Evolutionary conservation across 257 asterid genomes (phyloP).

Genomic region (Solanum sejunctum): DNA sequence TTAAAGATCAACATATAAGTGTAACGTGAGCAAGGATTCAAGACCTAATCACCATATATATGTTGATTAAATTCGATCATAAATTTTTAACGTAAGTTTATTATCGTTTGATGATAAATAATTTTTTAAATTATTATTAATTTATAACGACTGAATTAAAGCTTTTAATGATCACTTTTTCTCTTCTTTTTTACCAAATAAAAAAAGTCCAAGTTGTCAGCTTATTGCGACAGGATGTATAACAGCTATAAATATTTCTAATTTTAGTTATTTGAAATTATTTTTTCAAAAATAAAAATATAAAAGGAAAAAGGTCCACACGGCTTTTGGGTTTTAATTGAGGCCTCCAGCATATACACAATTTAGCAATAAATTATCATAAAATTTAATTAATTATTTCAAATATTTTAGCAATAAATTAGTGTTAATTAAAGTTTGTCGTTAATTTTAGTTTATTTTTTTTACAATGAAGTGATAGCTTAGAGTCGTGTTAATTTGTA

Average conservation of each 20-base stretch:
- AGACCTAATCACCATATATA: neutral
- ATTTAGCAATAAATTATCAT: neutral
- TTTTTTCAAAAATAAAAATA: neutral
- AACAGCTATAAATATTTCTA: neutral
- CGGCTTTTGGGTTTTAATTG: constrained; percentile 7
- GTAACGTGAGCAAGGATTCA: too few relatives aligned
- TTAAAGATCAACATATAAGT: too few relatives aligned
- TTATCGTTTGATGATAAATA: too few relatives aligned
- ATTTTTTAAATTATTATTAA: neutral
- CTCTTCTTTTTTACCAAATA: neutral
- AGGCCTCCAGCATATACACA: neutral
- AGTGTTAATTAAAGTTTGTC: too few relatives aligned
- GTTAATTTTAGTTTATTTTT: too few relatives aligned
- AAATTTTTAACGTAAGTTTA: too few relatives aligned
- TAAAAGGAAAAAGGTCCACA: constrained; percentile 1
- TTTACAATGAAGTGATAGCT: neutral
- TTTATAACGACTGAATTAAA: neutral
- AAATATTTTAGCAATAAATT: too few relatives aligned
- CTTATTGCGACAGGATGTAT: neutral
- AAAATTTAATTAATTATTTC: neutral
- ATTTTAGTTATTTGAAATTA: neutral
- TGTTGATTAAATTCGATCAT: too few relatives aligned
- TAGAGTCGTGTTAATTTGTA: neutral
- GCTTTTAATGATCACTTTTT: neutral
- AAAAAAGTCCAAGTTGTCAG: neutral